Base-by-base conservation (phyloP, 495 filamentous ascomycete genomes). In the Neurospora sp. region DNA sequence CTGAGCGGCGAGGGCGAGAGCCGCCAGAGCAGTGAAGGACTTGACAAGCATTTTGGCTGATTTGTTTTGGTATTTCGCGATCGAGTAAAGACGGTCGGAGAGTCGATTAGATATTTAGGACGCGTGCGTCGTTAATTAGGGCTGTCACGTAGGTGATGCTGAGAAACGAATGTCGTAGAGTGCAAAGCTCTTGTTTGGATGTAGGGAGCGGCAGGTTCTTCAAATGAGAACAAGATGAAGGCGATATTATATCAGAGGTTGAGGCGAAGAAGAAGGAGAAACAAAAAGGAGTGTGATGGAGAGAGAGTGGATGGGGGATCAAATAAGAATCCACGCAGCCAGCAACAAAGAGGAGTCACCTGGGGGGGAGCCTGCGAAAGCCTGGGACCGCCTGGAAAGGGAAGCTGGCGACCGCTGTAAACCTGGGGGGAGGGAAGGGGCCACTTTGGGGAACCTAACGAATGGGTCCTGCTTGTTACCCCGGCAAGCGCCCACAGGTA, bases 11-110 rank as follows among this genome's bases (percentile, higher is more conserved):
- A 84, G 76, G 72, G 80, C 81, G 76, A 83, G 68, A 37, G 79
- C 75, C 78, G 83, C 83, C 44, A 84, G 66, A 6, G 81, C 81
- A 71, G 82, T 79, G 78, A 83, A 61, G 40, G 81, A 74, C 48
- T 76, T 74, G 76, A 79, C 78, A 61, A 83, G 78, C 84, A 85
- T 85, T 69, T 68, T 81, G 76, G 72, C 40, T 71, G 59, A 75
- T 22, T 74, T 39, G 31, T n/a, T 61, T 20, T 41, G 18, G 11
- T 70, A 37, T 68, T 44, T 31, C 22, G 40, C 22, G 69, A 22
- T 40, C 40, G 48, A 61, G 20, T 41, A n/a, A 66, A 66, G 44
- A 46, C 37, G 69, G 40, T 44, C 48, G 40, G 48, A 40, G 70
- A 11, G 73, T 72, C 11, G 70, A 46, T 48, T 40, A 69, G 40